Base-by-base conservation (phyloP, 176 grass and related monocot genomes). In the Alloteropsis semialata region DNA sequence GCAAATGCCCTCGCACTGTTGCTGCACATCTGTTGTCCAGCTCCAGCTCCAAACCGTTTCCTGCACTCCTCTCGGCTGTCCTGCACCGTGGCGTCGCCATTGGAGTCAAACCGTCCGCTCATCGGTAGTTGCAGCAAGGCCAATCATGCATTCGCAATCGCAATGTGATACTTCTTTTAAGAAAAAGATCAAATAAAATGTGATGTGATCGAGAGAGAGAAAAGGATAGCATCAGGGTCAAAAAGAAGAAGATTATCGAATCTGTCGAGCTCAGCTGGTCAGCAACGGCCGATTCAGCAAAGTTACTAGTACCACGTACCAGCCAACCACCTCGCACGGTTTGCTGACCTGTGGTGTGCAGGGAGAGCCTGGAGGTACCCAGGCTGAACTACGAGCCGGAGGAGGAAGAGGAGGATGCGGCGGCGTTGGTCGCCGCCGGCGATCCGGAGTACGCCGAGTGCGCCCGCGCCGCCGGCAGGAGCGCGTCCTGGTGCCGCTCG, bases 351-450 rank as follows among this genome's bases (percentile, higher is more conserved):
- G 28, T 34, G 43, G 25, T 19, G 68, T 55, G 73, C 87, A 97
- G 94, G 64, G 91, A 82, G 70, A 91, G 90, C 66, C 77, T 93
- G 74, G 91, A 93, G 63, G 84, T 93, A 8, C 86, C 88, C 6
- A 86, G 89, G 63, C 45, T 66, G 53, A 83, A 81, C 64, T 83
- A 94, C 74, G 89, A 91, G 36, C 83, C 75, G 17, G 58, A 68
- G 15, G 78, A 54, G 37, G 38, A 69, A 2, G 46, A 61, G 0
- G 55, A 77, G 3, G n/a, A n/a, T n/a, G n/a, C n/a, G n/a, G 49
- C 46, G 45, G 56, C 43, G 51, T 38, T 70, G 37, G n/a, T 59
- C 24, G 70, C 15, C 16, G 62, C 72, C 37, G 43, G 65, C 63
- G 84, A 89, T 17, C 62, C 25, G 12, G 84, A 87, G 3, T 84